These are phyloP conservation scores for Xylaria sp. DNA, from an alignment of 2,329 filamentous ascomycete species.

Conservation along the genomic window DNA sequence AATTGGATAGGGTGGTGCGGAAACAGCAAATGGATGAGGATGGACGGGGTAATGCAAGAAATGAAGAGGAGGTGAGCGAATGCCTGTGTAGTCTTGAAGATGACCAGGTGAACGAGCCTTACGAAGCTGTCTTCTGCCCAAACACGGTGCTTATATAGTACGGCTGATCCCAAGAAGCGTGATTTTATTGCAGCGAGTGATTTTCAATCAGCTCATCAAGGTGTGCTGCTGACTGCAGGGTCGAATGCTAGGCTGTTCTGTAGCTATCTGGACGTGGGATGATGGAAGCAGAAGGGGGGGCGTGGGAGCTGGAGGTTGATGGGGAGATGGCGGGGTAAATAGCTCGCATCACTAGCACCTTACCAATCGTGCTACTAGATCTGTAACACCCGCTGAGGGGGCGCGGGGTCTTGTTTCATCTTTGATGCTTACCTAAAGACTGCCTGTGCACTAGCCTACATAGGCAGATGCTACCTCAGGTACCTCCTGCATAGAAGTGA, in stretches of 20 bases:
- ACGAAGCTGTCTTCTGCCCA: neutral
- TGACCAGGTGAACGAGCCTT: neutral
- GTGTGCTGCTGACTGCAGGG: neutral
- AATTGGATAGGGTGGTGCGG: neutral
- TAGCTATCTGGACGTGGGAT: neutral
- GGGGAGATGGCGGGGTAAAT: conserved; percentile 25
- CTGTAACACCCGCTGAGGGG: conserved; percentile 29
- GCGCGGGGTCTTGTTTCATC: conserved; percentile 26
- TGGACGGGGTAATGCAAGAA: neutral
- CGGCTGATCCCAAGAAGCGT: neutral
- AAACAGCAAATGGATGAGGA: neutral
- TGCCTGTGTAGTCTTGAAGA: neutral
- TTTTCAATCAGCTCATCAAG: neutral
- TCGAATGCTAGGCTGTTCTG: neutral
- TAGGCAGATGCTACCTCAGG: too few relatives aligned
- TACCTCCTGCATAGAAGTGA: neutral
- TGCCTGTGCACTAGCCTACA: too few relatives aligned
- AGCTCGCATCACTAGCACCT: conserved; percentile 4
- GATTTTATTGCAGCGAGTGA: conserved; percentile 2
- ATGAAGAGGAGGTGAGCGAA: neutral
- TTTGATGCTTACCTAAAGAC: neutral
- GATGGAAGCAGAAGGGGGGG: conserved; percentile 1
- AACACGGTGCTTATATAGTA: neutral
- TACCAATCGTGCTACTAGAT: conserved; percentile 10
- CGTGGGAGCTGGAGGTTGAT: conserved; percentile 5